phyloP scores from a whole-genome alignment of 2,329 filamentous ascomycete species.

The Fusarium siculi region DNA sequence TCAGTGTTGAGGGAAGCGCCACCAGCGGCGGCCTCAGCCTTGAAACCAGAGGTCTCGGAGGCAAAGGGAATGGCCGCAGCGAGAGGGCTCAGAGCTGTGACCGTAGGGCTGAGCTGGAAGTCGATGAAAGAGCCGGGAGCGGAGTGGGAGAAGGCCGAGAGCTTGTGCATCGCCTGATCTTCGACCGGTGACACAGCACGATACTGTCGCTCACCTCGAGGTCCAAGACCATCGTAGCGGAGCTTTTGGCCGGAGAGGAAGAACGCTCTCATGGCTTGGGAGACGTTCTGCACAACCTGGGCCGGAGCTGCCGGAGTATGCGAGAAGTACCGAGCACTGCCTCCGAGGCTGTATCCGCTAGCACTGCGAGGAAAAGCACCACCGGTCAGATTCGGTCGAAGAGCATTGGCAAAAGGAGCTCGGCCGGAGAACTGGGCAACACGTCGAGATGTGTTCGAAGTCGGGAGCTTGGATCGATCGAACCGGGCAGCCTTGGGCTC shows the following conservation, averaged over 20 bases:
- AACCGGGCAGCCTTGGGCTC: constrained; percentile 51
- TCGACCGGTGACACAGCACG: constrained; percentile 79
- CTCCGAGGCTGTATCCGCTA: constrained; percentile 83
- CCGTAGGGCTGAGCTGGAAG: constrained; percentile 87
- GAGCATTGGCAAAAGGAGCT: constrained; percentile 86
- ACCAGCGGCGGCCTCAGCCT: constrained; percentile 53
- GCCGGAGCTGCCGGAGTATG: constrained; percentile 86
- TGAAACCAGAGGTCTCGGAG: constrained; percentile 56
- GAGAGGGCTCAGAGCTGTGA: constrained; percentile 86
- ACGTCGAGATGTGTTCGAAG: constrained; percentile 60
- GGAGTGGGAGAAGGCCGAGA: constrained; percentile 67
- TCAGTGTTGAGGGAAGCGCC: constrained; percentile 79
- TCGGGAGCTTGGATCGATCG: constrained; percentile 61
- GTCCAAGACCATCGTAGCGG: constrained; percentile 82
- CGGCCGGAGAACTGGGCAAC: constrained; percentile 74
- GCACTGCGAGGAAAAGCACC: constrained; percentile 85
- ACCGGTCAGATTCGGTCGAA: constrained; percentile 92
- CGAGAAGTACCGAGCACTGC: constrained; percentile 87
- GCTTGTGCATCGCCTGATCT: constrained; percentile 75
- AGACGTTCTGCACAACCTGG: constrained; percentile 95
- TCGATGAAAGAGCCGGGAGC: constrained; percentile 84
- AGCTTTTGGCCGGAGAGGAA: constrained; percentile 90
- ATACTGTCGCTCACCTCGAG: constrained; percentile 81
- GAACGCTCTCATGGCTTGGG: constrained; percentile 90
- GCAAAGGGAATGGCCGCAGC: constrained; percentile 63